phyloP scores from a whole-genome alignment of 116 monocot genomes.

The Iris pallida region DNA sequence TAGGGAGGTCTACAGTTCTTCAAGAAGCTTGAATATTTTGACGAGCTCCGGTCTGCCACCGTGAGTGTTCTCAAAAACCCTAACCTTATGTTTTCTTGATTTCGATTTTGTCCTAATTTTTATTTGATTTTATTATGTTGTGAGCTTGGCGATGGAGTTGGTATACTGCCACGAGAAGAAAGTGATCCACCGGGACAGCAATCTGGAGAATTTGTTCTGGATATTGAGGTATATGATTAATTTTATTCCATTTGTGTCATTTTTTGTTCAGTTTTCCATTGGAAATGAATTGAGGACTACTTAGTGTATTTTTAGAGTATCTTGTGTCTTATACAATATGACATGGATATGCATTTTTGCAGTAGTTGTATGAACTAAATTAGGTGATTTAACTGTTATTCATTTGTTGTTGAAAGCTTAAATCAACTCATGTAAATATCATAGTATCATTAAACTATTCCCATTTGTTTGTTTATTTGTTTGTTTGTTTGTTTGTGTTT shows the following conservation, averaged over 20 bases:
- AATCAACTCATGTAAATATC: no score
- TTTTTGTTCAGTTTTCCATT: background rate
- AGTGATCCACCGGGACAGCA: constrained; percentile 98
- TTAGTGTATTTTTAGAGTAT: no score
- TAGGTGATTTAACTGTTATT: no score
- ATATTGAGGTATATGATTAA: constrained; percentile 47
- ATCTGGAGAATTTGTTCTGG: constrained; percentile 92
- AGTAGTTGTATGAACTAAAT: no score
- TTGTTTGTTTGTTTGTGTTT: no score
- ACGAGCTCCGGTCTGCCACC: constrained; percentile 68
- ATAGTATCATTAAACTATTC: no score
- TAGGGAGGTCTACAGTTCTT: constrained; percentile 77
- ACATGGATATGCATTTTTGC: no score
- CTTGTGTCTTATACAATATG: no score
- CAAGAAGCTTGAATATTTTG: constrained; percentile 46
- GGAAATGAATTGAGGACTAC: no score
- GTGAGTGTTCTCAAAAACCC: constrained; percentile 17
- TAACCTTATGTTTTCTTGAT: background rate
- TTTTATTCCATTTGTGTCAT: background rate
- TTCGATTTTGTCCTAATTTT: background rate
- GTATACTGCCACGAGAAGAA: constrained; percentile 84
- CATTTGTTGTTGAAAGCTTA: no score
- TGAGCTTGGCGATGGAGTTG: constrained; percentile 66
- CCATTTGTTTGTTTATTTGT: no score
- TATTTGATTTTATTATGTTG: constrained; percentile 49